These are phyloP conservation scores for Botrytis elliptica DNA, from an alignment of 2,329 filamentous ascomycete species.

Conservation along the genomic window DNA sequence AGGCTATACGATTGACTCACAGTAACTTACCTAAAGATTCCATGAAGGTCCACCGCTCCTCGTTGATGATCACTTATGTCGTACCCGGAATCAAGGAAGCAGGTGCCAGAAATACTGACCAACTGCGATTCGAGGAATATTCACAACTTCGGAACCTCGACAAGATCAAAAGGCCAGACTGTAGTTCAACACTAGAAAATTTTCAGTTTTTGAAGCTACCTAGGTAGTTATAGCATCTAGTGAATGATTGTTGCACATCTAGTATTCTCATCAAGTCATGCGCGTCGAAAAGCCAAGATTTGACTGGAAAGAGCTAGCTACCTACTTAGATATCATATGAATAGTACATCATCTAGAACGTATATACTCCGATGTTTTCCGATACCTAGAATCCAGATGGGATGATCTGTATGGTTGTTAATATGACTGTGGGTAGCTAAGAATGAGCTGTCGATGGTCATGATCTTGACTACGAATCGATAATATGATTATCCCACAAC, in stretches of 20 bases:
- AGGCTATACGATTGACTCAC: too few species aligned
- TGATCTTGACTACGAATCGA: background rate
- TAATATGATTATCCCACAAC: background rate
- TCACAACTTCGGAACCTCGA: background rate
- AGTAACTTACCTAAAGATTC: background rate
- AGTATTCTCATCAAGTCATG: background rate
- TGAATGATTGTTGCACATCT: background rate
- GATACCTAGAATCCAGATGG: background rate
- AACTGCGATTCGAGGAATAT: background rate
- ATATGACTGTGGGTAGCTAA: background rate
- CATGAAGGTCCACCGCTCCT: background rate
- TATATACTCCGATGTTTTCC: background rate
- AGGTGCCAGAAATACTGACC: background rate
- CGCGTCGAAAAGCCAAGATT: background rate
- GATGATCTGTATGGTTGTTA: background rate
- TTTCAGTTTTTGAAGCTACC: background rate
- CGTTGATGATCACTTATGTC: background rate
- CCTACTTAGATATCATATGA: background rate
- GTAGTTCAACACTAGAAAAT: background rate
- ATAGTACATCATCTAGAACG: background rate
- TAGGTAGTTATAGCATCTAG: background rate
- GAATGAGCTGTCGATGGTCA: too few species aligned
- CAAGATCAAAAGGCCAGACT: background rate
- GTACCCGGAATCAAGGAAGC: background rate
- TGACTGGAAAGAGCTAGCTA: background rate